Conservation (phyloP, 2,329 filamentous ascomycete genomes). For the Fusarium stilboides region DNA sequence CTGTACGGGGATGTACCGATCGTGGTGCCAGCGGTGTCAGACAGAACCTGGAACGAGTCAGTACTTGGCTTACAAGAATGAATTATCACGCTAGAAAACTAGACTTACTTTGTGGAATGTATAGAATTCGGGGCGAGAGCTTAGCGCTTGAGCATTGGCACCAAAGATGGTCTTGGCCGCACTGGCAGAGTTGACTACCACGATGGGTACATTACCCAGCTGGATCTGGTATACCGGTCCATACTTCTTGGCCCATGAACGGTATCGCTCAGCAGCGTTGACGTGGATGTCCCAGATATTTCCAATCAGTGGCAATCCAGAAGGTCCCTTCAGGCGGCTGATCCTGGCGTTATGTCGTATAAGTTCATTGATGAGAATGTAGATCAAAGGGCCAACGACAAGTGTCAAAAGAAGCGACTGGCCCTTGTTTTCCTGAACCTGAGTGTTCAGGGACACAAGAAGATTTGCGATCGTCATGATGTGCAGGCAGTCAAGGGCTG, state of each 20-base stretch:
- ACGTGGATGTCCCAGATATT: slow-evolving; percentile 69
- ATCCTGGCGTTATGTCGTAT: slow-evolving; percentile 62
- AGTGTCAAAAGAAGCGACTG: slow-evolving; percentile 44
- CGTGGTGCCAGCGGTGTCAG: slow-evolving; percentile 76
- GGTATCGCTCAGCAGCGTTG: slow-evolving; percentile 71
- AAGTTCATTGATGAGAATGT: slow-evolving; percentile 66
- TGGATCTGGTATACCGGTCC: slow-evolving; percentile 70
- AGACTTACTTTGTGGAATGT: slow-evolving; percentile 69
- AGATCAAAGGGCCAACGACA: slow-evolving; percentile 57
- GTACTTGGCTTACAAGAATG: accelerated
- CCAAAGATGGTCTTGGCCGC: slow-evolving; percentile 67
- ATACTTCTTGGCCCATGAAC: slow-evolving; percentile 66
- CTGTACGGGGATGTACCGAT: slow-evolving; percentile 78
- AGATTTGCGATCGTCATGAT: slow-evolving; percentile 50
- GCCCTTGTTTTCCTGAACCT: slow-evolving; percentile 43
- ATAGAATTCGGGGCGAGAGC: slow-evolving; percentile 70
- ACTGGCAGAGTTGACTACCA: slow-evolving; percentile 69
- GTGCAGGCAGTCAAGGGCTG: neutral
- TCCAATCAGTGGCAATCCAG: slow-evolving; percentile 67
- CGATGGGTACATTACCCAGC: slow-evolving; percentile 69
- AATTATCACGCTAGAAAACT: too few species aligned
- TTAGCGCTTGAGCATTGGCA: slow-evolving; percentile 67
- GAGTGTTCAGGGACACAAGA: slow-evolving; percentile 38
- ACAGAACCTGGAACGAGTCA: slow-evolving; percentile 64
- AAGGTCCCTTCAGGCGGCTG: slow-evolving; percentile 63